Evolutionary conservation across 495 filamentous ascomycete genomes (phyloP).

Genomic region (Xylaria cubensis): DNA sequence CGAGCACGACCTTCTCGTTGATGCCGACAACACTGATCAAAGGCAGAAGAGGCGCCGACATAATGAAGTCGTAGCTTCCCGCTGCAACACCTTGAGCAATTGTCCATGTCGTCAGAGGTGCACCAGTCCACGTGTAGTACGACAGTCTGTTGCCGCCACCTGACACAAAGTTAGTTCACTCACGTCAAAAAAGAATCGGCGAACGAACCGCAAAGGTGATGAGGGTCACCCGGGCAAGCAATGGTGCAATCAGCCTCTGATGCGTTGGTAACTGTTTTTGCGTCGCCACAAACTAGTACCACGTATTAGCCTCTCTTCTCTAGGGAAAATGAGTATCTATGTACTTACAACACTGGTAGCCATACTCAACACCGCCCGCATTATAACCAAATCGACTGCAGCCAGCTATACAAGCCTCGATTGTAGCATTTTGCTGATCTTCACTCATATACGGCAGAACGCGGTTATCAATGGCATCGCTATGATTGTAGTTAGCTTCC

Average conservation of each 20-base stretch:
- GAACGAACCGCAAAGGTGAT: slow-evolving; percentile 25
- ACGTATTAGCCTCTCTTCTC: not conserved
- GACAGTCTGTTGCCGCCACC: slow-evolving; percentile 51
- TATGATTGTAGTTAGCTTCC: slow-evolving; percentile 50
- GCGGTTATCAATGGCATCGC: slow-evolving; percentile 50
- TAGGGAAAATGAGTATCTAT: slow-evolving; percentile 53
- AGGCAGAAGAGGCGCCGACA: slow-evolving; percentile 55
- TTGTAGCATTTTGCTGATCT: slow-evolving; percentile 49
- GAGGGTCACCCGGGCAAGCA: slow-evolving; percentile 47
- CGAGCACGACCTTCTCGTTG: slow-evolving; percentile 56
- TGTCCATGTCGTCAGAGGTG: slow-evolving; percentile 44
- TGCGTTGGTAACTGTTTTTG: slow-evolving; percentile 18
- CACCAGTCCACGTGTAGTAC: slow-evolving; percentile 50
- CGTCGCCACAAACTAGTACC: slow-evolving; percentile 48
- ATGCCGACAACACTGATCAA: slow-evolving; percentile 49
- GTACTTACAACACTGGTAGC: slow-evolving; percentile 56
- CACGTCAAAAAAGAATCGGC: not conserved
- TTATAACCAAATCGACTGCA: slow-evolving; percentile 46
- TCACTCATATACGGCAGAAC: slow-evolving; percentile 55
- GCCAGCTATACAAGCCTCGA: slow-evolving; percentile 57
- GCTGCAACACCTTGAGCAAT: slow-evolving; percentile 46
- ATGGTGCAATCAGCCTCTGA: slow-evolving; percentile 51
- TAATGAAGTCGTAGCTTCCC: slow-evolving; percentile 53
- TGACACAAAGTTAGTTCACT: slow-evolving; percentile 34
- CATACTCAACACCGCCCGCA: slow-evolving; percentile 63